Percentiles rank a stretch among this genome's conserved stretches.
Evolutionary conservation across 163 green algal genomes (phyloP).

Genomic region (Scenedesmus sp.): DNA sequence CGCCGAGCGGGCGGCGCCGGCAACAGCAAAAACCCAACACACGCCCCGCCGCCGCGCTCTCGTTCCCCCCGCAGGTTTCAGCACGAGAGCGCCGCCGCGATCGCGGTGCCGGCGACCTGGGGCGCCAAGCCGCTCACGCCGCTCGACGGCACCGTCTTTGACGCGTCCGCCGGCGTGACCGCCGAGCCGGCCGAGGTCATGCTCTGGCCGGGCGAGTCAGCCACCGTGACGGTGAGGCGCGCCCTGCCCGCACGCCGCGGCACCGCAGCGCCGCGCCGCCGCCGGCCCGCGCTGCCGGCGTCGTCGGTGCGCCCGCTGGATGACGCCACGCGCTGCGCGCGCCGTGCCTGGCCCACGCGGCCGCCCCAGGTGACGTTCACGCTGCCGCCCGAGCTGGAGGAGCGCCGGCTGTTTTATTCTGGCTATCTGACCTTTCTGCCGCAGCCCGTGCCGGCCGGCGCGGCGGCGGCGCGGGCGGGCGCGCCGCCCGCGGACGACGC

Average conservation of each 20-base stretch:
- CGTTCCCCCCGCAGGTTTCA: too few species aligned
- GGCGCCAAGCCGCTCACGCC: background rate
- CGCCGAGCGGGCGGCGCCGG: too few species aligned
- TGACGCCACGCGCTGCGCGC: too few species aligned
- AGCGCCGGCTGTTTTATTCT: constrained; percentile 1
- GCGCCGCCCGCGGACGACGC: background rate
- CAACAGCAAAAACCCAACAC: too few species aligned
- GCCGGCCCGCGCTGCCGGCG: too few species aligned
- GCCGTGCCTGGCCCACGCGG: background rate
- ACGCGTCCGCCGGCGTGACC: constrained; percentile 2
- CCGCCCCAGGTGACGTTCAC: background rate
- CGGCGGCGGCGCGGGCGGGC: background rate
- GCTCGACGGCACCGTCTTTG: background rate
- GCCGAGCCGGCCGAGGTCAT: constrained; percentile 1
- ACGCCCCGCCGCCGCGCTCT: too few species aligned
- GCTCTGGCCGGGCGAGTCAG: constrained; percentile 10
- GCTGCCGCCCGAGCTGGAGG: background rate
- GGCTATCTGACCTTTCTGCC: constrained; percentile 13
- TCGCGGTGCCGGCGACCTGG: background rate
- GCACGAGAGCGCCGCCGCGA: too few species aligned
- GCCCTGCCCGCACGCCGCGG: too few species aligned
- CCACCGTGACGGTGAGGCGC: background rate
- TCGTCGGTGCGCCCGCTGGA: too few species aligned
- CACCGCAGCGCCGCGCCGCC: too few species aligned
- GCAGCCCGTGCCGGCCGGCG: too few species aligned